Evolutionary conservation across 495 filamentous ascomycete genomes (phyloP), one percentile per base, ranked within the genome.

Genomic region (Annulohypoxylon moriforme): DNA sequence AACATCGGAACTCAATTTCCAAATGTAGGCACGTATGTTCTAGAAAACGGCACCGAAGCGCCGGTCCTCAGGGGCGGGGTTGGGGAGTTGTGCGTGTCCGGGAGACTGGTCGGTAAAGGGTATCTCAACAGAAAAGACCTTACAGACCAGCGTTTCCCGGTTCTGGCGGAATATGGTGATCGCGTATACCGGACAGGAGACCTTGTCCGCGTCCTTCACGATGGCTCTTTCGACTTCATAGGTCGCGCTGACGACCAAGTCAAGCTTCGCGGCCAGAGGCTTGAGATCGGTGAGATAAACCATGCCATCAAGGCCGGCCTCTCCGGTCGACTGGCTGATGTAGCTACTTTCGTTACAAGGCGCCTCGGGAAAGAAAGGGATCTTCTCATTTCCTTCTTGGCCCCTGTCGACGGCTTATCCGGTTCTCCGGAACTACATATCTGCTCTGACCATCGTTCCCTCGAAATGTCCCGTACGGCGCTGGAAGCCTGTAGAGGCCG

Each of bases 51-150:
- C 0, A 89, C 91, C 0, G 84, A 89, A n/a, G 76, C 78, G 2
- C 90, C 92, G 1, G 91, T 94, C 7, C 78, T 94, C 5, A 85
- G 89, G n/a, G 94, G 94, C 5, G 90, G 87, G 7, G 84, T 95
- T 33, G 94, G 94, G 20, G 94, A 98, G 75, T 87, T 98, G 4
- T 97, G 93, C 72, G 89, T 97, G 31, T 92, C 91, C 4, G 94
- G 94, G 0, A 91, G 89, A 64, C 83, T 98, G 4, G 93, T 98
- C 33, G 94, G 91, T 6, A 93, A 91, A 71, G 94, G 94, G 0
- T 98, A 98, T 71, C 83, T 96, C 40, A 94, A 94, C 44, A 85
- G 93, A 3, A 85, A 88, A 2, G 88, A 93, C 31, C 81, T 93
- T 25, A 93, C 91, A 0, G 49, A 76, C 1, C 86, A 92, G 64